A percentile compares a stretch with the other conserved stretches of the same genome.
Evolutionary conservation across 1,139 yeast species (phyloP).

Genomic region (Yamadazyma dendronema): DNA sequence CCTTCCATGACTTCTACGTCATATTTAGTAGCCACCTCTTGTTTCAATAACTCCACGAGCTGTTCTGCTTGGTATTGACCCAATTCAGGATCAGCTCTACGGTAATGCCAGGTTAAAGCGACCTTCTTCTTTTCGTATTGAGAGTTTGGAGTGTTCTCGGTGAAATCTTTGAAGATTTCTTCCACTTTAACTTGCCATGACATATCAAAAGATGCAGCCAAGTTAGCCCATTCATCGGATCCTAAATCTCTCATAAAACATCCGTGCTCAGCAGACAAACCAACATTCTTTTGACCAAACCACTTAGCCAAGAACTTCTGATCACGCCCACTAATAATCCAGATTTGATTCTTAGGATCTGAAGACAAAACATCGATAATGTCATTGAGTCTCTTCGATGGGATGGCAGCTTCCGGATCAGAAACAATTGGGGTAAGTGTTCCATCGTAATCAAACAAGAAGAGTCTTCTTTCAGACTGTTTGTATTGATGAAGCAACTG

Average conservation of each 20-base stretch:
- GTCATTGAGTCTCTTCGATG: slow-evolving; percentile 67
- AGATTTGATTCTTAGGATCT: slow-evolving; percentile 83
- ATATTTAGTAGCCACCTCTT: slow-evolving; percentile 59
- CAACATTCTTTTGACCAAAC: slow-evolving; percentile 73
- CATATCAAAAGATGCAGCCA: slow-evolving; percentile 85
- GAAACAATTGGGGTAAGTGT: slow-evolving; percentile 93
- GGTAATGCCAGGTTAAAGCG: slow-evolving; percentile 96
- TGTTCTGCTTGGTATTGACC: slow-evolving; percentile 84
- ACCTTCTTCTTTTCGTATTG: slow-evolving; percentile 85
- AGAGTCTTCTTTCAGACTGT: slow-evolving; percentile 65
- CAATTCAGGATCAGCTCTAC: slow-evolving; percentile 89
- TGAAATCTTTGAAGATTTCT: slow-evolving; percentile 67
- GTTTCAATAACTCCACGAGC: slow-evolving; percentile 62
- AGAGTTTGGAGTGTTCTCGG: slow-evolving; percentile 90
- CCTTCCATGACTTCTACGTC: slow-evolving; percentile 93
- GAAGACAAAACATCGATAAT: slow-evolving; percentile 59
- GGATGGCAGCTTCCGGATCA: slow-evolving; percentile 98
- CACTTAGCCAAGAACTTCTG: slow-evolving; percentile 85
- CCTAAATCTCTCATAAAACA: slow-evolving; percentile 82
- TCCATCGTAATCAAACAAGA: slow-evolving; percentile 95
- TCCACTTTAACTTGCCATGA: slow-evolving; percentile 87
- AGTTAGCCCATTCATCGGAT: slow-evolving; percentile 68
- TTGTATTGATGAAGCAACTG: slow-evolving; percentile 58
- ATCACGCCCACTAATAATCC: slow-evolving; percentile 97
- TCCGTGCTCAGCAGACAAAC: slow-evolving; percentile 96